Evolutionary conservation across 2,329 filamentous ascomycete species (phyloP), one percentile per base, ranked within the genome.

Genomic region (Pseudopyrenochaeta lycopersici): DNA sequence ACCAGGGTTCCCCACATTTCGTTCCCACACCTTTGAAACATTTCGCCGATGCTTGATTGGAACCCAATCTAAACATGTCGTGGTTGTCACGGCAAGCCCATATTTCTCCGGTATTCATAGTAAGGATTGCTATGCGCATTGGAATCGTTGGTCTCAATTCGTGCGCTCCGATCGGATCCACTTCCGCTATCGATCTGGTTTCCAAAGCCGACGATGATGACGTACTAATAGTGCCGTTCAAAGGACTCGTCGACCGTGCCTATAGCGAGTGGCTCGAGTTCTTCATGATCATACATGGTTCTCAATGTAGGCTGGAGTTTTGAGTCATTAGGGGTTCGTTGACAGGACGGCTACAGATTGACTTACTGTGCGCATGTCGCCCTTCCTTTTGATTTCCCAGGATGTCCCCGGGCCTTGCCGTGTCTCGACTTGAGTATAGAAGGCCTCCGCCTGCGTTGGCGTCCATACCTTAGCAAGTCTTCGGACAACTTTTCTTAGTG

Each of bases 361-460:
- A 56, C 60, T 61, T 53, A 64, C 62, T 29, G 60, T 61, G 27
- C 31, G 52, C 62, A 56, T 55, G 31, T 64, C 58, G 1, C 54
- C 62, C 18, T 56, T 57, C n/a, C 60, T 61, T 29, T 56, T 43
- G 11, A 66, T 38, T 15, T 56, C 49, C 60, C 65, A 68, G 32
- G 23, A 48, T 17, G 33, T 52, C 9, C 39, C 43, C 21, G 39
- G 41, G 20, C 27, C 27, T 29, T 51, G 50, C 29, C 50, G 55
- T n/a, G 40, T 54, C 48, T 73, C 71, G 4, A 64, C 50, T 32
- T 72, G 68, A 11, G 54, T 56, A 30, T 67, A 67, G 33, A 69
- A 66, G 2, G 57, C 45, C 10, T 59, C 58, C 0, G 51, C 38
- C 1, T 52, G 21, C 1, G 44, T 41, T 6, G 47, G 30, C 14